Evolutionary conservation across 768 basidiomycete species (phyloP).

Genomic region (Tulasnella sp.): DNA sequence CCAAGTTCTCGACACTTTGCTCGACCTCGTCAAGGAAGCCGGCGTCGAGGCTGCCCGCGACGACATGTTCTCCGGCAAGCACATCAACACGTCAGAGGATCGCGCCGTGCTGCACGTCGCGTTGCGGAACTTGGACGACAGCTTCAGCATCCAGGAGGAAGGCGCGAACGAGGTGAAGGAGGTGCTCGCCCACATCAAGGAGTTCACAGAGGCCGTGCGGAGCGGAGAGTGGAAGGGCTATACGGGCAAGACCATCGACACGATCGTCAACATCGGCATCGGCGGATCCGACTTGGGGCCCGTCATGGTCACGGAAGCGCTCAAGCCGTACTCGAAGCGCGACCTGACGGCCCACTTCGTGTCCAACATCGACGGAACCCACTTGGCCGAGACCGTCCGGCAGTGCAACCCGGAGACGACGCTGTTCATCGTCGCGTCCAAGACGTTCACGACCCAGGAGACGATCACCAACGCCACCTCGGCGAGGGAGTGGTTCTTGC

Average conservation of each 20-base stretch:
- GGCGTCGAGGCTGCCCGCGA: slow-evolving; percentile 78
- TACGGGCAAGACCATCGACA: slow-evolving; percentile 89
- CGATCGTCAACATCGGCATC: slow-evolving; percentile 98
- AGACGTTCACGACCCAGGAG: slow-evolving; percentile 99
- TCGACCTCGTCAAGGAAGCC: slow-evolving; percentile 81
- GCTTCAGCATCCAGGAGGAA: slow-evolving; percentile 61
- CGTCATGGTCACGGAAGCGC: slow-evolving; percentile 98
- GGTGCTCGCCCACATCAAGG: slow-evolving; percentile 87
- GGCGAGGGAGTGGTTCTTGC: slow-evolving; percentile 92
- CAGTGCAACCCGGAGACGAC: slow-evolving; percentile 86
- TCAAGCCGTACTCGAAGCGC: slow-evolving; percentile 88
- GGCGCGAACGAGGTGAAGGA: slow-evolving; percentile 77
- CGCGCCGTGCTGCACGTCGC: slow-evolving; percentile 96
- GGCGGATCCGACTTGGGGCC: slow-evolving; percentile 97
- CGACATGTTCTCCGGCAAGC: slow-evolving; percentile 91
- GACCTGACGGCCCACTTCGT: slow-evolving; percentile 86
- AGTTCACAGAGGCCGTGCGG: slow-evolving; percentile 80
- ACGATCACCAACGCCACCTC: slow-evolving; percentile 98
- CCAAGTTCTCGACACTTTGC: slow-evolving; percentile 71
- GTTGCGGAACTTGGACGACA: slow-evolving; percentile 60
- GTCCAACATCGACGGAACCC: slow-evolving; percentile 97
- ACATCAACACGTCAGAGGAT: slow-evolving; percentile 98
- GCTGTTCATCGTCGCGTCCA: slow-evolving; percentile 96
- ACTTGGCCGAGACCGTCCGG: slow-evolving; percentile 82
- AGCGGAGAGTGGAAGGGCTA: slow-evolving; percentile 94